Base-by-base conservation (phyloP, 202 grass and related monocot species). In the Digitaria exilis region DNA sequence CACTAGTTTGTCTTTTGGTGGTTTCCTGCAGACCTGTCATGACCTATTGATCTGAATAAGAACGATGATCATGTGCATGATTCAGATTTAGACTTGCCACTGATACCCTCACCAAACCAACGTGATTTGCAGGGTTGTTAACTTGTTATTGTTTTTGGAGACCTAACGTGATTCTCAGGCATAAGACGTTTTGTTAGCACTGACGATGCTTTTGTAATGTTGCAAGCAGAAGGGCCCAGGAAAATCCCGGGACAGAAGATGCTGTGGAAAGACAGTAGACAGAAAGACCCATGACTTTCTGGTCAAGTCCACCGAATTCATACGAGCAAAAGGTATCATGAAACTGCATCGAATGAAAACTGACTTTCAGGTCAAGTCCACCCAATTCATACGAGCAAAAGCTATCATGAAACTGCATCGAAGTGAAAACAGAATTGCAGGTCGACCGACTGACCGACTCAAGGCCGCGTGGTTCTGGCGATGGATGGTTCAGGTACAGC, bases 291-390 rank as follows among this genome's bases (percentile, higher is more conserved):
- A 18, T 18, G 48, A 50, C 48, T 50, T 50, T 19, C 48, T 29
- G 26, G 51, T 39, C 37, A 46, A 50, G 75, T 64, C 66, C 3
- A 7, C 0, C 12, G 17, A 65, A 25, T 72, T 85, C 83, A 71
- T 19, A 85, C 7, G 7, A 57, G 4, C 34, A 1, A 6, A 39
- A 64, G 41, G 2, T 13, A 15, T 16, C n/a, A 15, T 39, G 56
- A 63, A 83, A 64, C 57, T 39, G 14, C 80, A 62, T 32, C 68
- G 22, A 73, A 78, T 52, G 70, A 26, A 9, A 25, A 22, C 21
- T 10, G 10, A 5, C 9, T 7, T 21, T 21, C 30, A 50, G n/a
- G 16, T 11, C 5, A 30, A 54, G 35, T 37, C 35, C 4, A 37
- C 5, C 35, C 5, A 37, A 37, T 37, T 37, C 3, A 71, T 19